Evolutionary conservation across 1,284 basidiomycete species (phyloP).

Genomic region (Tilletia setariae): DNA sequence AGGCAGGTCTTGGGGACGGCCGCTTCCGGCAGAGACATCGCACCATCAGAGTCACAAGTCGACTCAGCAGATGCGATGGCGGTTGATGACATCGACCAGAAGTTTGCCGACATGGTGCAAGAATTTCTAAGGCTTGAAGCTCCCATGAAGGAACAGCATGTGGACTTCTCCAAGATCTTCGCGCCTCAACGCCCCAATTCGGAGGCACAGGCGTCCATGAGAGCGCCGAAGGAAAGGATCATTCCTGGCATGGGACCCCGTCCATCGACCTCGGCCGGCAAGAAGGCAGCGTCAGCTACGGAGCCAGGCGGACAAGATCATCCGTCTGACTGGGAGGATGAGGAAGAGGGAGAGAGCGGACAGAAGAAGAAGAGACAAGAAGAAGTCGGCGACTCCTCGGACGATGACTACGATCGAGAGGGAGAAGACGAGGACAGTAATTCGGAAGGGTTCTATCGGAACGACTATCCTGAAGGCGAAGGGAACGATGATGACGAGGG

Average conservation of each 20-base stretch:
- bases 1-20: neutral
- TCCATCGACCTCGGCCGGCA: neutral
- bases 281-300: neutral
- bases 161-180: neutral
- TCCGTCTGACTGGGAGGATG: conserved; percentile 13
- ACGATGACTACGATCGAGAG: neutral
- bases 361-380: neutral
- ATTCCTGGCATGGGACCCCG: conserved; percentile 6
- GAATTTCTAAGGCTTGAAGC: conserved; percentile 1
- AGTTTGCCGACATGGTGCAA: conserved; percentile 9
- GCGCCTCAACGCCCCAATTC: neutral
- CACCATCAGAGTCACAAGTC: neutral
- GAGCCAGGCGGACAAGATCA: neutral
- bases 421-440: conserved; percentile 9
- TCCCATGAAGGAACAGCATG: neutral
- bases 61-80: conserved; percentile 1
- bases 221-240: neutral
- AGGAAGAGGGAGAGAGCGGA: neutral
- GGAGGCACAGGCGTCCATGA: neutral
- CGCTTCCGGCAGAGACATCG: neutral
- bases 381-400: neutral
- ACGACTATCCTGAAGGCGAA: conserved; percentile 13
- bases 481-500: neutral
- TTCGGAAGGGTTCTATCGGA: conserved; percentile 14
- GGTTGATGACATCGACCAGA: neutral